phyloP scores from a whole-genome alignment of 2,329 filamentous ascomycete species.

The Ampelomyces quisqualis region DNA sequence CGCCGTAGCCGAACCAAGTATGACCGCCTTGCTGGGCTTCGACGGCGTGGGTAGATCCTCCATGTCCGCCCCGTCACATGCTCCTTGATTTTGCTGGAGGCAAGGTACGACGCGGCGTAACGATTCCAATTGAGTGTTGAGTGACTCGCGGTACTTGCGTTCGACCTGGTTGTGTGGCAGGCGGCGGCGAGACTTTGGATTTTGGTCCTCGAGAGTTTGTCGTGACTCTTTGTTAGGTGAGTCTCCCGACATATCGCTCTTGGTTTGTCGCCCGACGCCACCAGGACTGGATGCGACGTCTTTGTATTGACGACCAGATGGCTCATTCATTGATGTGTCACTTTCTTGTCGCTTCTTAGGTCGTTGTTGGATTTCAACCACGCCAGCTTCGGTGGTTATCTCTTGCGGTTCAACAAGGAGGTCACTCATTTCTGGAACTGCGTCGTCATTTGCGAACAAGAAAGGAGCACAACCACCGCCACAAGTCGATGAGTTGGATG shows the following conservation, averaged over 20 bases:
- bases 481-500: constrained; percentile 45
- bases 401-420: constrained; percentile 35
- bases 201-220: constrained; percentile 24
- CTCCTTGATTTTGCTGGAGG: constrained; percentile 41
- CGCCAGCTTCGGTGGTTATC: constrained; percentile 37
- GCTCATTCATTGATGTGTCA: constrained; percentile 29
- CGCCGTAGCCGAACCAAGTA: constrained; percentile 49
- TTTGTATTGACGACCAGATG: constrained; percentile 33
- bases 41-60: constrained; percentile 47
- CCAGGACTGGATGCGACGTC: constrained; percentile 17
- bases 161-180: constrained; percentile 51
- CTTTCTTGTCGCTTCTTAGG: constrained; percentile 43
- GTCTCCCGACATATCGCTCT: constrained; percentile 37
- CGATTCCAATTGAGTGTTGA: constrained; percentile 50
- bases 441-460: constrained; percentile 41
- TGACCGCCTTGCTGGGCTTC: constrained; percentile 49
- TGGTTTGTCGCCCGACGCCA: constrained; percentile 25
- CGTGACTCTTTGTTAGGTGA: constrained; percentile 29
- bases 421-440: constrained; percentile 33
- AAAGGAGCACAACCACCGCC: constrained; percentile 46
- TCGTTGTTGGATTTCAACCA: constrained; percentile 42
- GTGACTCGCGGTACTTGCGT: constrained; percentile 50
- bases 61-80: constrained; percentile 45
- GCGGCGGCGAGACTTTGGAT: constrained; percentile 39
- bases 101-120: constrained; percentile 44